These are phyloP conservation scores for Noccaea caerulescens DNA, from an alignment of 345 rosid species.

Conservation along the genomic window DNA sequence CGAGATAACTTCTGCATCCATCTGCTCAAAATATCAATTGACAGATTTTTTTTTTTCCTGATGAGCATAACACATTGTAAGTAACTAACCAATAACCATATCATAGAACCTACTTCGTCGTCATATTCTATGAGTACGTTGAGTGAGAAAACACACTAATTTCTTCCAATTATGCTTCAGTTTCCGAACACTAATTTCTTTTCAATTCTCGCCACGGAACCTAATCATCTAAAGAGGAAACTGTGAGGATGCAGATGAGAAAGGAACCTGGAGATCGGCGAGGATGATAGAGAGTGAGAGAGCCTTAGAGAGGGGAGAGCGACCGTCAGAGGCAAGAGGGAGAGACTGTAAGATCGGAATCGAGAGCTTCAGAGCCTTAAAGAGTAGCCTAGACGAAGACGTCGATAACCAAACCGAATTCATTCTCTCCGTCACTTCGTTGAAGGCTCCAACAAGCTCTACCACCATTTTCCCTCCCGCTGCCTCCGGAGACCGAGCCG, in stretches of 20 bases:
- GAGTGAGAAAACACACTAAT: no score
- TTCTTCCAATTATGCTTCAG: not conserved
- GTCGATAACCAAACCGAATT: slow-evolving; percentile 80
- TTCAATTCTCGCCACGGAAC: not conserved
- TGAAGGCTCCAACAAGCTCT: slow-evolving; percentile 95
- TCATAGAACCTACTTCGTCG: not conserved
- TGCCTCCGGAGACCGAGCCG: slow-evolving; percentile 57
- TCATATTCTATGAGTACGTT: not conserved
- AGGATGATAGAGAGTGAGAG: slow-evolving; percentile 77
- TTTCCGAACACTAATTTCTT: slow-evolving; percentile 1
- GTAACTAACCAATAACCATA: not conserved
- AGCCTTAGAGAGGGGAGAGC: slow-evolving; percentile 80
- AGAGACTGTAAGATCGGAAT: slow-evolving; percentile 74
- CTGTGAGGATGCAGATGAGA: not conserved
- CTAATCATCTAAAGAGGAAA: slow-evolving; percentile 18
- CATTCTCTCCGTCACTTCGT: slow-evolving; percentile 84
- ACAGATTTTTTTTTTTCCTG: not conserved
- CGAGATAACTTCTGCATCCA: slow-evolving; percentile 98
- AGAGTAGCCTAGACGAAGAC: slow-evolving; percentile 75
- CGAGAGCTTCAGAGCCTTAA: slow-evolving; percentile 83
- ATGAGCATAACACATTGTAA: slow-evolving; percentile 18
- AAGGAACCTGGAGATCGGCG: slow-evolving; percentile 82
- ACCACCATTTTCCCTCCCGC: slow-evolving; percentile 96
- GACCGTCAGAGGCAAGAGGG: slow-evolving; percentile 67
- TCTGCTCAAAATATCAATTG: slow-evolving; percentile 46